Conservation (phyloP, 805 yeast species). For the Pichia phayaonensis region DNA sequence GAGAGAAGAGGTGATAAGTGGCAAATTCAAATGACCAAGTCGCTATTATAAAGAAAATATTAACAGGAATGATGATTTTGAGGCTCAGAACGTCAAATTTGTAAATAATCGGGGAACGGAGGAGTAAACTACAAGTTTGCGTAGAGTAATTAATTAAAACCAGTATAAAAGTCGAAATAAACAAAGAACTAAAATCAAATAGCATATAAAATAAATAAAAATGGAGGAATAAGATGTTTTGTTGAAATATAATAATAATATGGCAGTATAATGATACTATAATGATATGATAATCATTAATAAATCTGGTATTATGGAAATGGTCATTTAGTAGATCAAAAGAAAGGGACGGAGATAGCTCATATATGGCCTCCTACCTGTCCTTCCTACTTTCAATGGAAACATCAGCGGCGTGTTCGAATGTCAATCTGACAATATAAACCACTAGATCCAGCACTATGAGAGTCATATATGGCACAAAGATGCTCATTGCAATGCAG, state of each 20-base stretch:
- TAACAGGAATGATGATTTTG: neutral
- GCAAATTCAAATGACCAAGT: neutral
- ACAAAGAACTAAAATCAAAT: neutral
- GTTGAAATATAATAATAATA: too few relatives aligned
- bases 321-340: too few relatives aligned
- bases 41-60: neutral
- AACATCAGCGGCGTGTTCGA: neutral
- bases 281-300: neutral
- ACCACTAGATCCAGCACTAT: slow-evolving; percentile 19
- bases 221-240: neutral
- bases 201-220: neutral
- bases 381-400: neutral
- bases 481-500: slow-evolving; percentile 4
- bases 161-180: neutral
- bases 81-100: neutral
- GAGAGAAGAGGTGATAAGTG: neutral
- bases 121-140: neutral
- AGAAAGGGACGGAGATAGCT: too few relatives aligned
- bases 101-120: neutral
- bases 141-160: neutral
- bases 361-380: too few relatives aligned
- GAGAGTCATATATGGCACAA: slow-evolving; percentile 20
- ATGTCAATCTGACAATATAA: slow-evolving; percentile 16
- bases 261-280: too few relatives aligned
- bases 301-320: neutral